Percentiles rank a stretch among this genome's conserved stretches.
These are phyloP conservation scores for Sporothrix dimorphospora DNA, from an alignment of 2,329 filamentous ascomycete species.

Conservation along the genomic window DNA sequence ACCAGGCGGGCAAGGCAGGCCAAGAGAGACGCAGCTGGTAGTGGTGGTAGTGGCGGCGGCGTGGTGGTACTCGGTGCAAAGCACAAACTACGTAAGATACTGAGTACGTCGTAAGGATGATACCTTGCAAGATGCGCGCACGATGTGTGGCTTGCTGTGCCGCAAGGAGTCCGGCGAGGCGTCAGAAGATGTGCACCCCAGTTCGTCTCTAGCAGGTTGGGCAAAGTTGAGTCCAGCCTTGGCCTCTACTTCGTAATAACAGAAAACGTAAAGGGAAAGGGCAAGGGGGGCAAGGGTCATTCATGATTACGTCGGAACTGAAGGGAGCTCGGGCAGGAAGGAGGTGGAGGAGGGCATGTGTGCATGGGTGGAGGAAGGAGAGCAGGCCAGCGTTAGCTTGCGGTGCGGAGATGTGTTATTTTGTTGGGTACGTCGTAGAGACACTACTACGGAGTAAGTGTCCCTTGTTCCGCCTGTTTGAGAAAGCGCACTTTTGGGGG, in stretches of 20 bases:
- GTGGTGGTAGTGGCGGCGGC: background rate
- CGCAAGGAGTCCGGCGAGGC: conserved; percentile 4
- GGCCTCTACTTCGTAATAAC: background rate
- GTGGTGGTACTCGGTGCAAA: conserved; percentile 5
- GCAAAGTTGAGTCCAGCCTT: background rate
- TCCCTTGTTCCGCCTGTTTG: background rate
- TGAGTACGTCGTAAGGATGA: background rate
- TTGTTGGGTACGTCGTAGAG: no score
- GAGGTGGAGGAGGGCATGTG: background rate
- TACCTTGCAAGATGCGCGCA: background rate
- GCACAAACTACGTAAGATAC: conserved; percentile 4
- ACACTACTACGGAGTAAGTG: no score
- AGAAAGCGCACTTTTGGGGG: background rate
- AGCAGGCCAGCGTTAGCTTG: background rate
- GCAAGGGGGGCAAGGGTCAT: background rate
- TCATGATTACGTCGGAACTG: conserved; percentile 2
- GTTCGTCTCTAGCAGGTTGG: conserved; percentile 3
- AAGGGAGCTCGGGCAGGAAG: background rate
- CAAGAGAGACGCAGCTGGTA: background rate
- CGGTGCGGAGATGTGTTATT: conserved; percentile 15
- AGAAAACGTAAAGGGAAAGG: background rate
- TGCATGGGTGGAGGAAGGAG: conserved; percentile 17
- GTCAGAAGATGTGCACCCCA: background rate
- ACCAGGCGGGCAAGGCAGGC: background rate
- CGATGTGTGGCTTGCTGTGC: conserved; percentile 11